Evolutionary conservation across 495 filamentous ascomycete species (phyloP).

Genomic region (Viridothelium virens): DNA sequence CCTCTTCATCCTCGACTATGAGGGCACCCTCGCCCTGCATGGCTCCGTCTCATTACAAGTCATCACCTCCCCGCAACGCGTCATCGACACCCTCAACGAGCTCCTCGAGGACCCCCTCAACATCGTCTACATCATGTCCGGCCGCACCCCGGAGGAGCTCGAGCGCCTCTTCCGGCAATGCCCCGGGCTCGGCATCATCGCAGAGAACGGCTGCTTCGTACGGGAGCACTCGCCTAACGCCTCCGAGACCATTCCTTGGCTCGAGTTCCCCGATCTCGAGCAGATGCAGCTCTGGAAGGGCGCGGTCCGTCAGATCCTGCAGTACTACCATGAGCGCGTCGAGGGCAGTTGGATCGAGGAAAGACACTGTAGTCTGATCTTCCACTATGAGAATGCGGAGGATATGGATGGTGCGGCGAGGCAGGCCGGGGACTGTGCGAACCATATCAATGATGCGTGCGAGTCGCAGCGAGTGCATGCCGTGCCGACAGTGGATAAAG

Average conservation of each 20-base stretch:
- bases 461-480: conserved; percentile 74
- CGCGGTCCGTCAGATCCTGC: conserved; percentile 63
- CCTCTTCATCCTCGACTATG: conserved; percentile 84
- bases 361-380: conserved; percentile 75
- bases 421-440: conserved; percentile 77
- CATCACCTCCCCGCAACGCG: conserved; percentile 72
- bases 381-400: conserved; percentile 77
- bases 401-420: conserved; percentile 62
- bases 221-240: conserved; percentile 53
- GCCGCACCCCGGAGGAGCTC: conserved; percentile 75
- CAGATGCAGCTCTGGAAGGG: conserved; percentile 68
- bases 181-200: conserved; percentile 72
- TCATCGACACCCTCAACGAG: conserved; percentile 70
- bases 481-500: conserved; percentile 60
- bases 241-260: conserved; percentile 45
- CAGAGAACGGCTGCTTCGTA: conserved; percentile 87
- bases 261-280: conserved; percentile 58
- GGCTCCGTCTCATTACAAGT: conserved; percentile 72
- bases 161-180: conserved; percentile 74
- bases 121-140: conserved; percentile 88
- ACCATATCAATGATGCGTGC: conserved; percentile 88
- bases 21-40: conserved; percentile 82
- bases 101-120: conserved; percentile 69
- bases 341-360: conserved; percentile 82
- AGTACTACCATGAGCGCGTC: conserved; percentile 80